These are phyloP conservation scores for Starmerella tilneyi DNA, from an alignment of 805 yeast genomes.

Conservation along the genomic window DNA sequence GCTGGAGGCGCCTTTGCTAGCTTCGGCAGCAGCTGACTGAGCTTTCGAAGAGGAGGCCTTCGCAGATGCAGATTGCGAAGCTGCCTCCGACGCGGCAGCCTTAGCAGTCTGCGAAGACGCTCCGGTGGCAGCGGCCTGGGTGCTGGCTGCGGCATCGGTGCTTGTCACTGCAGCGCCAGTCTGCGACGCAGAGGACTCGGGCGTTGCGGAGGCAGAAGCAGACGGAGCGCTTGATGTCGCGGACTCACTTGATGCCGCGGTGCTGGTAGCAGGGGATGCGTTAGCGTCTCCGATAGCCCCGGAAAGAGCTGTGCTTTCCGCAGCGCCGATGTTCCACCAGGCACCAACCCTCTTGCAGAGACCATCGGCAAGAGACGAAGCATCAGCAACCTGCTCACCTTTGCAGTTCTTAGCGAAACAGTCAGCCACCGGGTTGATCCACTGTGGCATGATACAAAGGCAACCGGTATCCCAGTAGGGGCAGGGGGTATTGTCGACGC, in stretches of 20 bases:
- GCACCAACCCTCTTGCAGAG: conserved; percentile 3
- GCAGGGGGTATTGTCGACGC: conserved; percentile 2
- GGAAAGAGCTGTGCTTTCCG: neutral
- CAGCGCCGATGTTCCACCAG: conserved; percentile 4
- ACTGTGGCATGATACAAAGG: conserved; percentile 7
- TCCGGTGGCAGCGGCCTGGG: too few relatives aligned
- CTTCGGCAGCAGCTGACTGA: neutral
- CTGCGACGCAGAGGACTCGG: too few relatives aligned
- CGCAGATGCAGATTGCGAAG: neutral
- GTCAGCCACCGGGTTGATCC: conserved; percentile 5
- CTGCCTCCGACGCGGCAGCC: neutral
- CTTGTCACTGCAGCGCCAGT: too few relatives aligned
- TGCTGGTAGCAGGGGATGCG: neutral
- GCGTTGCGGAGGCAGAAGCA: too few relatives aligned
- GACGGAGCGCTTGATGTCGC: too few relatives aligned
- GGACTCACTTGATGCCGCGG: too few relatives aligned
- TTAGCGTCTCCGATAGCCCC: neutral
- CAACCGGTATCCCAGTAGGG: conserved; percentile 9
- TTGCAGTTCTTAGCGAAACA: conserved; percentile 7
- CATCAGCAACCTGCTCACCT: neutral
- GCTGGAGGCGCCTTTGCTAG: too few relatives aligned
- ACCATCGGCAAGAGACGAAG: neutral
- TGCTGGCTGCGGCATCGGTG: too few relatives aligned
- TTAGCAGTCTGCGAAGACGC: too few relatives aligned
- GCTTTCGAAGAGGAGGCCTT: neutral